Base-by-base conservation (phyloP, 768 basidiomycete genomes). In the Pholiota conissans region DNA sequence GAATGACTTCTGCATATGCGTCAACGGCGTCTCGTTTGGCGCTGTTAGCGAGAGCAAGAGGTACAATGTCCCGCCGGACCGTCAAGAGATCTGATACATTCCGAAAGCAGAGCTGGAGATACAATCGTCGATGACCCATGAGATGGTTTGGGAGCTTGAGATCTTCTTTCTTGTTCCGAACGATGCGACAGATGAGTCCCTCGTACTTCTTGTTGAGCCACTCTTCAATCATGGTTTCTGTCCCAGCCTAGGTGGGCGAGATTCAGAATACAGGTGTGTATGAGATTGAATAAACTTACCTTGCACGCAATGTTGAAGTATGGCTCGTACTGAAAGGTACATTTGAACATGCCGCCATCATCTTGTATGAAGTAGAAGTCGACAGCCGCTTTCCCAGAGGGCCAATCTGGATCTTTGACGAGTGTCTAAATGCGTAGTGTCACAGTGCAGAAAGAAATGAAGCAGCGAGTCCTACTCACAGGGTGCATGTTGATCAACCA, bases 401-500 rank as follows among this genome's bases (percentile, higher is more conserved):
- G 84, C 79, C 87, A 88, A 40, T 91, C 88, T 5, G 93, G 75
- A 66, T 95, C 94, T 71, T 93, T 91, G 14, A 97, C 73, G 8
- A 96, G 74, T 1, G 94, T 97, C 89, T 97, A 63, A 9, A 24
- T 11, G 32, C 27, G 11, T 27, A 20, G 16, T 45, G 14, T 46
- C 20, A 60, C n/a, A 55, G 39, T 28, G 46, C 7, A 35, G 16
- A 30, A 32, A 47, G 22, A 28, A 22, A 5, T 40, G 29, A n/a
- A 50, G 29, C 3, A 22, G 22, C 24, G 40, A 30, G 46, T 54
- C 27, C 30, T 18, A 80, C 91, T 63, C 68, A 95, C 94, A 52
- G 97, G 93, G 70, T 96, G 95, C 96, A 99, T 98, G 69, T 98
- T 98, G 61, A 99, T 86, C 67, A 99, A 76, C 97, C 97, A 98